Evolutionary conservation across 2,329 filamentous ascomycete genomes (phyloP).

Genomic region (Byssoonygena ceratinophila): DNA sequence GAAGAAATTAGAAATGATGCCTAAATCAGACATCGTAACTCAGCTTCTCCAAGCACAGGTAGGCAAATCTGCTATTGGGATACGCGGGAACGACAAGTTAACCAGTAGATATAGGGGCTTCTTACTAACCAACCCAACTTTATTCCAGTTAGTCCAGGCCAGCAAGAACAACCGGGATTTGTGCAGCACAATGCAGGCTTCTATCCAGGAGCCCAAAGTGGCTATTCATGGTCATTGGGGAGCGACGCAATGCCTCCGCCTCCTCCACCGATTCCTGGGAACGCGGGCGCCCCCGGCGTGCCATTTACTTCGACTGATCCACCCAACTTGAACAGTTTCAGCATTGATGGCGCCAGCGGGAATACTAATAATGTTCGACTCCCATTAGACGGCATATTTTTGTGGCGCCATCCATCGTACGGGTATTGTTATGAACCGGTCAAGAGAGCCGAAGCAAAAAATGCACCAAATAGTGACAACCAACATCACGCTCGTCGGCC

Average conservation of each 20-base stretch:
- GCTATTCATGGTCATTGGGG: not conserved
- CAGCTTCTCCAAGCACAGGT: slow-evolving; percentile 19
- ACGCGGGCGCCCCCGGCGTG: not conserved
- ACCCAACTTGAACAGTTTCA: not conserved
- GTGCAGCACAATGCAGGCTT: not conserved
- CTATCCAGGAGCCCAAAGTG: not conserved
- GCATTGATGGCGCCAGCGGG: not conserved
- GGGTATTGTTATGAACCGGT: not conserved
- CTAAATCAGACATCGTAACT: slow-evolving; percentile 17
- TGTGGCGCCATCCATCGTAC: not conserved
- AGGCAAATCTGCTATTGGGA: not conserved
- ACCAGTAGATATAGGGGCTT: slow-evolving; percentile 2
- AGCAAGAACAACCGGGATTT: not conserved
- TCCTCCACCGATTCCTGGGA: not conserved
- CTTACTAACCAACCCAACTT: not conserved
- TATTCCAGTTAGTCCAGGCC: not conserved
- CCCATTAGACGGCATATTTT: not conserved
- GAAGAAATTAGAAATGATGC: slow-evolving; percentile 17
- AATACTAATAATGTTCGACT: not conserved
- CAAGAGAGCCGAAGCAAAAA: not conserved
- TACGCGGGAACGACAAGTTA: not conserved
- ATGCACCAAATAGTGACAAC: not conserved
- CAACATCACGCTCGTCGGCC: not conserved
- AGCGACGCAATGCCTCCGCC: not conserved
- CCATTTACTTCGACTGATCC: not conserved